Evolutionary conservation across 495 filamentous ascomycete species (phyloP).

Genomic region (Rhypophila decipiens): DNA sequence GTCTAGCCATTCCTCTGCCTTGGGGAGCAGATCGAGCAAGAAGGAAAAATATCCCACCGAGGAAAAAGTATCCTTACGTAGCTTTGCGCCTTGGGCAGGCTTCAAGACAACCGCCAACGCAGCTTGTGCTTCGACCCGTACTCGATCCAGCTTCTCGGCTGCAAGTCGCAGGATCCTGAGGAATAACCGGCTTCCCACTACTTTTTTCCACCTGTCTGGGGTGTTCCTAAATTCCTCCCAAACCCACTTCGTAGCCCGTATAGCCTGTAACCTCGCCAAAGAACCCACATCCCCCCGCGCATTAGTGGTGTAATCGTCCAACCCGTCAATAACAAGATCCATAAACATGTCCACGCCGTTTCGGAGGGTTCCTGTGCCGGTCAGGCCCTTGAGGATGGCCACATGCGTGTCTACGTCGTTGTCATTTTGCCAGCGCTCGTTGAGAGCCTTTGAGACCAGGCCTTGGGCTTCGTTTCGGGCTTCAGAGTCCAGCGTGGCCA

Average conservation of each 20-base stretch:
- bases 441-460: conserved; percentile 22
- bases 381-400: conserved; percentile 54
- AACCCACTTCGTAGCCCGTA: conserved; percentile 50
- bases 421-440: conserved; percentile 36
- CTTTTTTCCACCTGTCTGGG: not conserved
- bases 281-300: conserved; percentile 85
- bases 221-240: conserved; percentile 24
- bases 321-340: conserved; percentile 38
- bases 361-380: conserved; percentile 34
- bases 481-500: conserved; percentile 9
- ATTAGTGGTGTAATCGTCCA: conserved; percentile 87
- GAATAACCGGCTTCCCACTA: conserved; percentile 28
- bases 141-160: conserved; percentile 82
- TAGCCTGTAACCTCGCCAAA: conserved; percentile 68
- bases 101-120: conserved; percentile 32
- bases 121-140: conserved; percentile 61
- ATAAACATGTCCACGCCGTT: conserved; percentile 28
- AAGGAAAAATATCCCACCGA: conserved; percentile 46
- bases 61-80: conserved; percentile 35
- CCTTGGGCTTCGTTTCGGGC: conserved; percentile 8
- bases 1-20: conserved; percentile 18
- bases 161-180: conserved; percentile 59
- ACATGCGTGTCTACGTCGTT: conserved; percentile 52
- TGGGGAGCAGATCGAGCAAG: conserved; percentile 37
- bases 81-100: conserved; percentile 20